A percentile compares a stretch with the other conserved stretches of the same genome.
Conservation (phyloP, 345 rosid species). For the Clausena lansium region DNA sequence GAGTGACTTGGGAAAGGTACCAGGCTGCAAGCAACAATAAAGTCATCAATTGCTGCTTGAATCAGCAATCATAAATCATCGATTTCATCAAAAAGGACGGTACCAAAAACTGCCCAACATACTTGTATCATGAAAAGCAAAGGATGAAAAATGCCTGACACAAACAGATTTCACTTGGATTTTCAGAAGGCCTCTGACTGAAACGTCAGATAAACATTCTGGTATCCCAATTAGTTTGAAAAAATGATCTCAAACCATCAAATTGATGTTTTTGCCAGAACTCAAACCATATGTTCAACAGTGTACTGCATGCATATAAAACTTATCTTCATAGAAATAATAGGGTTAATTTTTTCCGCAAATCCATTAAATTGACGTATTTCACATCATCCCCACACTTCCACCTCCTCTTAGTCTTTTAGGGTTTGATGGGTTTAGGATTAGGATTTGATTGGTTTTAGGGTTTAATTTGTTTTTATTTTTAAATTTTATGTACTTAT, state of each 20-base stretch:
- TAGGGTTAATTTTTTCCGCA: too few relatives aligned
- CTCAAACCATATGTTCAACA: not conserved
- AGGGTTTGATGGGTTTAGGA: too few relatives aligned
- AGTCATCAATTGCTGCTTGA: constrained; percentile 3
- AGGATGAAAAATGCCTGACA: not conserved
- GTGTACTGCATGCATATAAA: not conserved
- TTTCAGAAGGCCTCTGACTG: not conserved
- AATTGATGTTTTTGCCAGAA: not conserved
- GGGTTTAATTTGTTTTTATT: too few relatives aligned
- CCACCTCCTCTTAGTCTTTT: too few relatives aligned
- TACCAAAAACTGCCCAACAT: not conserved
- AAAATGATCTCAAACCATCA: not conserved
- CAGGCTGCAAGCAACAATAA: constrained; percentile 55
- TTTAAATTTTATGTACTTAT: too few relatives aligned
- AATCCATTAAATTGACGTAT: too few relatives aligned
- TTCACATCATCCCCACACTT: too few relatives aligned
- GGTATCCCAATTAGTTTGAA: not conserved
- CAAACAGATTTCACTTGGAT: not conserved
- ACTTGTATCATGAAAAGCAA: not conserved
- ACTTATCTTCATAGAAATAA: not conserved
- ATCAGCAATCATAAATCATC: constrained; percentile 1
- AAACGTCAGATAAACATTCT: not conserved
- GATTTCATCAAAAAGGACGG: not conserved
- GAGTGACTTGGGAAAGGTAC: constrained; percentile 70
- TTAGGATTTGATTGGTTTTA: too few relatives aligned